Conservation (phyloP, 192 early-diverging fungal species). For the Podila verticillata region DNA sequence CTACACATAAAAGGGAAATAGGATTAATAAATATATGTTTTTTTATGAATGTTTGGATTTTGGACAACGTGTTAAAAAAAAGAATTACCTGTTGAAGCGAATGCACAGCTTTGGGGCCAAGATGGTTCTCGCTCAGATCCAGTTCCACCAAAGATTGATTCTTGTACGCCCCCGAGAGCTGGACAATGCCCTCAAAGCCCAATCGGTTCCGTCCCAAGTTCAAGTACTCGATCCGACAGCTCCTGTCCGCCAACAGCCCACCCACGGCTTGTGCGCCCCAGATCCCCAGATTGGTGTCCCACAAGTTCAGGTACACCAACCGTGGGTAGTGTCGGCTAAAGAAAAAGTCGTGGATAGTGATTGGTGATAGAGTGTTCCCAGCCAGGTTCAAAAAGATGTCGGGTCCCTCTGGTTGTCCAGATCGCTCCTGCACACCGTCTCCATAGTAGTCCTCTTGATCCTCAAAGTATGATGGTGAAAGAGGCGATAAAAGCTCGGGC, state of each 20-base stretch:
- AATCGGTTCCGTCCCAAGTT: conserved; percentile 44
- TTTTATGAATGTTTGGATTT: neutral
- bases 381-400: conserved; percentile 44
- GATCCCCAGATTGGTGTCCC: conserved; percentile 44
- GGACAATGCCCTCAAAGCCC: conserved; percentile 37
- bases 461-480: neutral
- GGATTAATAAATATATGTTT: neutral
- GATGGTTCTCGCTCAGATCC: conserved; percentile 42
- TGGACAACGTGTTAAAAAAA: neutral
- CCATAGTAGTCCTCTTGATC: neutral
- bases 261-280: conserved; percentile 51
- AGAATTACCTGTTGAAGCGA: conserved; percentile 34
- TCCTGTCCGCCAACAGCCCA: conserved; percentile 40
- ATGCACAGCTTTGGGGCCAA: conserved; percentile 32
- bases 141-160: conserved; percentile 42
- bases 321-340: conserved; percentile 37
- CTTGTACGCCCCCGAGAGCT: conserved; percentile 39
- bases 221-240: conserved; percentile 37
- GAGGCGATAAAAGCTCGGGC: neutral
- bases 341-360: conserved; percentile 39
- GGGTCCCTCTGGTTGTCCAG: conserved; percentile 10
- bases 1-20: neutral
- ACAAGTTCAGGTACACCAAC: conserved; percentile 35
- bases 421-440: conserved; percentile 22
- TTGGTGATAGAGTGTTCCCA: conserved; percentile 31